Evolutionary conservation across 345 rosid genomes (phyloP).

Genomic region (Dipteronia sinensis): DNA sequence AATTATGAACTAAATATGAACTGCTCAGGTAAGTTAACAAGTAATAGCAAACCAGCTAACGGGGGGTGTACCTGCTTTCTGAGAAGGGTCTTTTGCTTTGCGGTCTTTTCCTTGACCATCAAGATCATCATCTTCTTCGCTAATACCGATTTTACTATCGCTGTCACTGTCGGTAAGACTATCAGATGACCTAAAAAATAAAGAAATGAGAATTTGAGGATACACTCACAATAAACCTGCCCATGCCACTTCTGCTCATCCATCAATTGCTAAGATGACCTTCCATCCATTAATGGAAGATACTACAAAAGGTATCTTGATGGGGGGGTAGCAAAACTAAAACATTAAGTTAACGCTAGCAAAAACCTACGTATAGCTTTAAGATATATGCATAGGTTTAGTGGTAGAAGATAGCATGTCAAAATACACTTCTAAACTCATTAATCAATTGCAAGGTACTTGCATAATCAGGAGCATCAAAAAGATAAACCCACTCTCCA

Average conservation of each 20-base stretch:
- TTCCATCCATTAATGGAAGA: neutral
- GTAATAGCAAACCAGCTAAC: neutral
- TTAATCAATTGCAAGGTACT: neutral
- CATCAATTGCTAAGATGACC: neutral
- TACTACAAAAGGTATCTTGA: neutral
- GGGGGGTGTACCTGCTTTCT: constrained; percentile 49
- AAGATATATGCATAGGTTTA: neutral
- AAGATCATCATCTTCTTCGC: constrained; percentile 49
- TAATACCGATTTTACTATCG: constrained; percentile 50
- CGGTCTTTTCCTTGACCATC: constrained; percentile 44
- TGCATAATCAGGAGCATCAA: neutral
- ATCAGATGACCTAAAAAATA: constrained; percentile 55
- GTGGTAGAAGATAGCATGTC: neutral
- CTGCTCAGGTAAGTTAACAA: neutral
- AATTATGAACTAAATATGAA: neutral
- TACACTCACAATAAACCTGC: neutral
- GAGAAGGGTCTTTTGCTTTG: constrained; percentile 43
- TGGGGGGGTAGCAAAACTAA: neutral
- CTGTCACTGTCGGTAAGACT: constrained; percentile 56
- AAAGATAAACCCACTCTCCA: neutral
- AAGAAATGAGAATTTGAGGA: constrained; percentile 7
- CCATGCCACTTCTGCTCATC: neutral
- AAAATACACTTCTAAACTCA: neutral
- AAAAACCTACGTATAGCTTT: neutral
- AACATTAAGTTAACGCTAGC: neutral